Conservation (phyloP, 768 basidiomycete species). For the Lactarius sp. region DNA sequence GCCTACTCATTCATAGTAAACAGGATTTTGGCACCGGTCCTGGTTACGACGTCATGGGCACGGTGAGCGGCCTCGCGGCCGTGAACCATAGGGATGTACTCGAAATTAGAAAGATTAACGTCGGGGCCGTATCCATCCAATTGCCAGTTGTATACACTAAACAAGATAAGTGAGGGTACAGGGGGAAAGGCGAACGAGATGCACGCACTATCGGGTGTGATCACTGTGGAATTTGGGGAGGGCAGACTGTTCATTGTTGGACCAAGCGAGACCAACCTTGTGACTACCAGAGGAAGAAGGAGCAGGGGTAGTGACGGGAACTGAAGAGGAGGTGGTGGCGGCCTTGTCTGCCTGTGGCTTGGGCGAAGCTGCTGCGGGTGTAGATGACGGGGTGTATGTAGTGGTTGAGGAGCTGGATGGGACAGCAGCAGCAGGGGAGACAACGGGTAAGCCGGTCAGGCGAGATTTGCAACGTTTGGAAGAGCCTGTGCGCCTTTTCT, state of each 20-base stretch:
- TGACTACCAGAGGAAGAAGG: neutral
- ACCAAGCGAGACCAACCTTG: constrained; percentile 68
- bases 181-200: constrained; percentile 35
- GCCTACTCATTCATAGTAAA: constrained; percentile 74
- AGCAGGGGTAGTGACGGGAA: constrained; percentile 3
- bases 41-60: constrained; percentile 44
- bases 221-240: constrained; percentile 48
- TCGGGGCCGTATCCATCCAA: constrained; percentile 43
- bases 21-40: constrained; percentile 47
- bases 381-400: constrained; percentile 14
- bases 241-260: constrained; percentile 42
- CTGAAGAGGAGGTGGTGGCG: constrained; percentile 26
- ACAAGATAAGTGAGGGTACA: neutral
- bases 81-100: constrained; percentile 68
- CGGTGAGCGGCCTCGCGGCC: constrained; percentile 42
- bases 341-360: neutral
- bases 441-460: constrained; percentile 24
- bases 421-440: constrained; percentile 8
- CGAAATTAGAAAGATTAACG: constrained; percentile 34
- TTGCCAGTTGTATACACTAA: constrained; percentile 64
- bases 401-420: constrained; percentile 18
- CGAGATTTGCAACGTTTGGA: constrained; percentile 55
- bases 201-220: constrained; percentile 32
- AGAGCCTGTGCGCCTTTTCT: constrained; percentile 42
- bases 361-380: constrained; percentile 4